Evolutionary conservation across 2,329 filamentous ascomycete genomes (phyloP).

Genomic region (Colletotrichum simmondsii): DNA sequence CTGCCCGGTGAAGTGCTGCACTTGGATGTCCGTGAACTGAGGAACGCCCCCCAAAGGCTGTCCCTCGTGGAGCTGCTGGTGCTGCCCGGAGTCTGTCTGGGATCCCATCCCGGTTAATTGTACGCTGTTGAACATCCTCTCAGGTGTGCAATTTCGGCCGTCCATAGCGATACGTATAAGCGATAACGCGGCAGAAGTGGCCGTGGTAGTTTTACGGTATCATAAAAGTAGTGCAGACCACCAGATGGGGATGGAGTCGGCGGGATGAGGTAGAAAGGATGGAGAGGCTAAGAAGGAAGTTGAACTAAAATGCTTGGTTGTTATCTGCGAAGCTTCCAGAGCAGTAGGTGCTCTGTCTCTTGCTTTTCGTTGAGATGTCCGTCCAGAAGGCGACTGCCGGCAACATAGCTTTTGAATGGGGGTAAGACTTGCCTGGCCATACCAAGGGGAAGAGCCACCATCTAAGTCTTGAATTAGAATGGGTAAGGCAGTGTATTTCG

Average conservation of each 20-base stretch:
- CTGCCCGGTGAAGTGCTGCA: background rate
- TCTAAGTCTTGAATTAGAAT: background rate
- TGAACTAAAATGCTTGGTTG: background rate
- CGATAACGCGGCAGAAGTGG: background rate
- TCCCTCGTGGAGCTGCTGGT: background rate
- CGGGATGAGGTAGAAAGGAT: background rate
- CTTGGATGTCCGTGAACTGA: background rate
- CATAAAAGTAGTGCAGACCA: too few relatives aligned
- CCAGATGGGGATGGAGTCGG: too few relatives aligned
- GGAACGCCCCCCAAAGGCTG: background rate
- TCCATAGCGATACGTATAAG: background rate
- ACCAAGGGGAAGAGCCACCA: background rate
- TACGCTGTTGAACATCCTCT: background rate
- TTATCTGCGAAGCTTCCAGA: background rate
- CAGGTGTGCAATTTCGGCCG: background rate
- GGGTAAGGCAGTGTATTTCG: background rate
- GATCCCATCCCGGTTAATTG: background rate
- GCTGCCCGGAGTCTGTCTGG: background rate
- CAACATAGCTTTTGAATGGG: background rate
- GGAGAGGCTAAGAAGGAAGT: background rate
- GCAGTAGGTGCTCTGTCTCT: background rate
- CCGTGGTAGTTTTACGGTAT: background rate
- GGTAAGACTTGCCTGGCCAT: background rate
- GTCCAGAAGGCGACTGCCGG: background rate
- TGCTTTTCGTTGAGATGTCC: background rate